These are phyloP conservation scores for Daedaleopsis nitida DNA, from an alignment of 768 basidiomycete genomes.

Conservation along the genomic window DNA sequence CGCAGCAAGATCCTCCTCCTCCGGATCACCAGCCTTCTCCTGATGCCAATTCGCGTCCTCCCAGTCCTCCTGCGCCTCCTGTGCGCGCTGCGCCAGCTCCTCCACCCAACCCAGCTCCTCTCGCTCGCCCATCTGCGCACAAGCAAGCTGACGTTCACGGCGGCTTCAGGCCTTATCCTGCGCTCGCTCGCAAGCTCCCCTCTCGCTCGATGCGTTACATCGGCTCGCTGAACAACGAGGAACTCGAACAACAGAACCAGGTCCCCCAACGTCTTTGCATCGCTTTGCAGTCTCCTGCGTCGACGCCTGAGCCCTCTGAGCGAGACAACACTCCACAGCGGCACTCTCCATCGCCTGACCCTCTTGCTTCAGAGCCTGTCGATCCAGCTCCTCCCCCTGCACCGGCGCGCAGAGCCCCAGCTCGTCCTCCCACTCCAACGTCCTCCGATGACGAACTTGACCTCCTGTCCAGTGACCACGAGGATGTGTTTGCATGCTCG, in stretches of 20 bases:
- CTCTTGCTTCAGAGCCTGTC: neutral
- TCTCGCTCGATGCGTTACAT: conserved; percentile 2
- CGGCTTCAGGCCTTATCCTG: conserved; percentile 5
- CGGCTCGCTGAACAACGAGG: conserved; percentile 6
- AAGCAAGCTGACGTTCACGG: conserved; percentile 3
- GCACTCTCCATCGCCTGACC: neutral
- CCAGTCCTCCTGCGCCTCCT: conserved; percentile 5
- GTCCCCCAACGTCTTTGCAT: conserved; percentile 1
- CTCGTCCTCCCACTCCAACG: neutral
- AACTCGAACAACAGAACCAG: neutral
- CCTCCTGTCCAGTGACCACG: conserved; percentile 1
- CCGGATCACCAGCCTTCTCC: neutral
- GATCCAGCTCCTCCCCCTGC: neutral
- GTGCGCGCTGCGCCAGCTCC: neutral
- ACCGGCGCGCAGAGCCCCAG: neutral
- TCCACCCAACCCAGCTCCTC: neutral
- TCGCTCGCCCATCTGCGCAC: conserved; percentile 1
- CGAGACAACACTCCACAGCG: conserved; percentile 1
- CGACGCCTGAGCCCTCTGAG: conserved; percentile 6
- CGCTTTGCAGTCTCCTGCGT: neutral
- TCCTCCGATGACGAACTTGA: conserved; percentile 6
- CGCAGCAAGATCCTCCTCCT: neutral
- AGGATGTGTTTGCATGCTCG: neutral
- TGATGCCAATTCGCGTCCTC: neutral
- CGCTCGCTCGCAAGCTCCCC: conserved; percentile 8